Percentiles rank a stretch among this genome's conserved stretches.
phyloP scores from a whole-genome alignment of 1,284 basidiomycete species.

The Pulveroboletus sp. region DNA sequence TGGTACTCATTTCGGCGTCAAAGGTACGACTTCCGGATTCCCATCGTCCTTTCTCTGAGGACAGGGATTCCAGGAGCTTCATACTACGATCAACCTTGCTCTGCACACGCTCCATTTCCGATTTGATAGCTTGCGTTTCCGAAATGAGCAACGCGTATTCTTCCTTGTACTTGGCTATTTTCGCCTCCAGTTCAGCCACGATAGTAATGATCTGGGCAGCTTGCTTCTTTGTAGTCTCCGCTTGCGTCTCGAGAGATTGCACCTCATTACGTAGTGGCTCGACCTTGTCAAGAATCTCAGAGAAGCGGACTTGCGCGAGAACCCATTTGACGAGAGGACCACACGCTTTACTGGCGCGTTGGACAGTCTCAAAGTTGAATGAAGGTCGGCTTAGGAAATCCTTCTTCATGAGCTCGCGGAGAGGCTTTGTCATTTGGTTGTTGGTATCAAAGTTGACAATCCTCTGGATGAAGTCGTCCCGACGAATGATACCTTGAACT shows the following conservation, averaged over 20 bases:
- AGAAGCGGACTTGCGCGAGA: conserved; percentile 95
- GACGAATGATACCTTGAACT: conserved; percentile 94
- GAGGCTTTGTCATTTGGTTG: conserved; percentile 83
- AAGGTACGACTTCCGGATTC: conserved; percentile 95
- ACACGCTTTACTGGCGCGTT: conserved; percentile 95
- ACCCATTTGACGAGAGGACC: conserved; percentile 99
- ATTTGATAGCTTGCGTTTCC: conserved; percentile 96
- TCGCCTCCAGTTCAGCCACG: conserved; percentile 90
- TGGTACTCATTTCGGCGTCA: conserved; percentile 98
- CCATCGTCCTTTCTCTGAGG: conserved; percentile 95
- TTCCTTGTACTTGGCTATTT: conserved; percentile 94
- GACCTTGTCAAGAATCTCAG: conserved; percentile 97
- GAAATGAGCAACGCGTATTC: conserved; percentile 98
- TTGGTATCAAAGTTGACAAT: conserved; percentile 98
- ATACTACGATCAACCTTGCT: conserved; percentile 97
- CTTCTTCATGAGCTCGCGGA: conserved; percentile 91
- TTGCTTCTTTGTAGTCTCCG: conserved; percentile 91
- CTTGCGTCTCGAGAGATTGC: conserved; percentile 88
- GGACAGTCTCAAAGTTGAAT: conserved; percentile 95
- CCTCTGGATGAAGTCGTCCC: conserved; percentile 95
- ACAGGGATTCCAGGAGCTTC: conserved; percentile 92
- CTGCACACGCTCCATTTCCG: conserved; percentile 97
- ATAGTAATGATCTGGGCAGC: conserved; percentile 88
- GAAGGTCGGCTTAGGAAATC: conserved; percentile 91
- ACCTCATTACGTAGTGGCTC: conserved; percentile 97